A percentile compares a stretch with the other conserved stretches of the same genome.
These are phyloP conservation scores for Trichoderma asperellum DNA, from an alignment of 2,329 filamentous ascomycete genomes.

Conservation along the genomic window DNA sequence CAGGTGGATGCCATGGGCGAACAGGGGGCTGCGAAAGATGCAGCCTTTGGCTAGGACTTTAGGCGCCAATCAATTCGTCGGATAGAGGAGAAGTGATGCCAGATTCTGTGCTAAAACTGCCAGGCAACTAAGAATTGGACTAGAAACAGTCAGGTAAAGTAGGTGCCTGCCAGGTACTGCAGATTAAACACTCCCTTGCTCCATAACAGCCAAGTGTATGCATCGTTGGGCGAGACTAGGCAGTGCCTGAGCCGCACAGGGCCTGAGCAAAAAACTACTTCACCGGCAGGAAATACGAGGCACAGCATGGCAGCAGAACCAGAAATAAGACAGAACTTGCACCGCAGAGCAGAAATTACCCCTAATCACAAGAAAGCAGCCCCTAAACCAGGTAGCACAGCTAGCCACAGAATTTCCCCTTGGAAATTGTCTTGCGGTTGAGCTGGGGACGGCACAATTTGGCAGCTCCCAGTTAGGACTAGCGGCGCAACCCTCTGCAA, in stretches of 20 bases:
- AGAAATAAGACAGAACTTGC: background rate
- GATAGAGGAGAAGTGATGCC: background rate
- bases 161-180: background rate
- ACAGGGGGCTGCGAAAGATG: slow-evolving; percentile 7
- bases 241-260: background rate
- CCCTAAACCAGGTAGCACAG: slow-evolving; percentile 26
- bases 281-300: background rate
- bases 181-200: background rate
- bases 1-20: slow-evolving; percentile 12
- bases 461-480: slow-evolving; percentile 24
- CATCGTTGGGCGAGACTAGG: background rate
- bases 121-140: slow-evolving; percentile 1
- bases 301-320: background rate
- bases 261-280: background rate
- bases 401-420: slow-evolving; percentile 22
- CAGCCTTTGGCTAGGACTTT: background rate
- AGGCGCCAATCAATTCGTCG: slow-evolving; percentile 21
- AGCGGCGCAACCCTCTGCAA: slow-evolving; percentile 9
- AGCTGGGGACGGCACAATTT: slow-evolving; percentile 15
- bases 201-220: background rate
- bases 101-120: background rate
- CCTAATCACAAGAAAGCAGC: slow-evolving; percentile 5
- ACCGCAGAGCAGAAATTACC: background rate
- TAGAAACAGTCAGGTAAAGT: background rate
- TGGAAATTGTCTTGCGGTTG: slow-evolving; percentile 24